Conservation (phyloP, 306 rosid species). For the Albizia julibrissin region DNA sequence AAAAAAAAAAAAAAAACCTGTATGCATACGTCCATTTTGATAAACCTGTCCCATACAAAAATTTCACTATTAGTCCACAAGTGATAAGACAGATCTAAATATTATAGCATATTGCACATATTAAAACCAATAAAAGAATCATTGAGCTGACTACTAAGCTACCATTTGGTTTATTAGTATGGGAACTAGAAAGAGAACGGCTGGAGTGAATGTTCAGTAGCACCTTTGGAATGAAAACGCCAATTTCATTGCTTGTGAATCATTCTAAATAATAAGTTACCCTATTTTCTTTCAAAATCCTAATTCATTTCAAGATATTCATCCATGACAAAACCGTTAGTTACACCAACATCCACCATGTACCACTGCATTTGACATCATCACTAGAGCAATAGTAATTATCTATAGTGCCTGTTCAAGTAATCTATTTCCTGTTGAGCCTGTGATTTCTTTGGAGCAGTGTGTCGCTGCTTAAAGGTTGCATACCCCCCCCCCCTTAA, state of each 20-base stretch:
- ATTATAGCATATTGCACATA: conserved; percentile 16
- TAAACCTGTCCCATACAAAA: conserved; percentile 51
- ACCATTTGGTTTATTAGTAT: not conserved
- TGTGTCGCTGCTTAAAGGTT: not conserved
- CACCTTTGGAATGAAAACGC: not conserved
- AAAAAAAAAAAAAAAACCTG: conserved; percentile 39
- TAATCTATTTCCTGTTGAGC: not conserved
- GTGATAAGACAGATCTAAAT: conserved; percentile 15
- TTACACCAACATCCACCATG: not conserved
- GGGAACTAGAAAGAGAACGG: conserved; percentile 1
- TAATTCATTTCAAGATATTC: not conserved
- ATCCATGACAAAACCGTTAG: not conserved
- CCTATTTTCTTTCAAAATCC: not conserved
- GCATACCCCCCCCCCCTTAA: not conserved
- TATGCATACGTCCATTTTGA: conserved; percentile 50
- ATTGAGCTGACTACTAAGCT: not conserved
- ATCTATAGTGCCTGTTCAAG: not conserved
- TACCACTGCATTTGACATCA: not conserved
- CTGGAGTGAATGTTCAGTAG: conserved; percentile 6
- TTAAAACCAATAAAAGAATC: conserved; percentile 9
- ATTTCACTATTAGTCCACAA: conserved; percentile 49
- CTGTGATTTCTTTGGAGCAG: not conserved
- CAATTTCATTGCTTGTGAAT: not conserved
- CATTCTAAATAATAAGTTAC: not conserved
- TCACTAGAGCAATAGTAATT: not conserved